Conservation (phyloP, 2,329 filamentous ascomycete species). For the Neopestalotiopsis rosae region DNA sequence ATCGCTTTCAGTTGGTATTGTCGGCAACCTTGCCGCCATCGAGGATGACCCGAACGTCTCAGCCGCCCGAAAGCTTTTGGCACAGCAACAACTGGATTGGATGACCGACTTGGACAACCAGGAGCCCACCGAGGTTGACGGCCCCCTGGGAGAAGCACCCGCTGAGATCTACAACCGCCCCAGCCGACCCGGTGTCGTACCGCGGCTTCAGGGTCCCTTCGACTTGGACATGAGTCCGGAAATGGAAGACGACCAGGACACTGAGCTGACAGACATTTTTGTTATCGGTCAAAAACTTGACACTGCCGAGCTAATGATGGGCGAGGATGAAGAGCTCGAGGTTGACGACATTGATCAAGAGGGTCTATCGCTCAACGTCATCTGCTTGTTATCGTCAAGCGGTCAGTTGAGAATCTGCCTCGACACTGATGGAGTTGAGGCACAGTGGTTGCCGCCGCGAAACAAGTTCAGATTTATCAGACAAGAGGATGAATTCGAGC, state of each 20-base stretch:
- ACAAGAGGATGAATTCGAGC: slow-evolving; percentile 44
- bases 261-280: slow-evolving; percentile 64
- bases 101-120: slow-evolving; percentile 70
- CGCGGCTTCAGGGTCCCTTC: slow-evolving; percentile 68
- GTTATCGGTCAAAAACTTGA: slow-evolving; percentile 68
- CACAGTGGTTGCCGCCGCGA: slow-evolving; percentile 68
- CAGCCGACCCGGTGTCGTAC: slow-evolving; percentile 60
- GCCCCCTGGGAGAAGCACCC: slow-evolving; percentile 51
- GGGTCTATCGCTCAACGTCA: slow-evolving; percentile 63
- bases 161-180: slow-evolving; percentile 64
- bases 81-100: slow-evolving; percentile 70
- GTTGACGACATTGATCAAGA: slow-evolving; percentile 61
- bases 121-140: slow-evolving; percentile 62
- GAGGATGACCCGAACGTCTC: slow-evolving; percentile 64
- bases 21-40: slow-evolving; percentile 71
- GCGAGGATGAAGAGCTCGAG: slow-evolving; percentile 68
- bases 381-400: slow-evolving; percentile 66
- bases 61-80: slow-evolving; percentile 58
- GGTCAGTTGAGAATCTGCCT: slow-evolving; percentile 67
- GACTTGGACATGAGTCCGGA: slow-evolving; percentile 60
- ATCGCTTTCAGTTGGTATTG: slow-evolving; percentile 81
- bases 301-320: slow-evolving; percentile 64
- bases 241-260: slow-evolving; percentile 60
- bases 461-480: slow-evolving; percentile 51
- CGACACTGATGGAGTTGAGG: slow-evolving; percentile 66